Conservation (phyloP, 2,329 filamentous ascomycete species). For the Neopestalotiopsis sp. region DNA sequence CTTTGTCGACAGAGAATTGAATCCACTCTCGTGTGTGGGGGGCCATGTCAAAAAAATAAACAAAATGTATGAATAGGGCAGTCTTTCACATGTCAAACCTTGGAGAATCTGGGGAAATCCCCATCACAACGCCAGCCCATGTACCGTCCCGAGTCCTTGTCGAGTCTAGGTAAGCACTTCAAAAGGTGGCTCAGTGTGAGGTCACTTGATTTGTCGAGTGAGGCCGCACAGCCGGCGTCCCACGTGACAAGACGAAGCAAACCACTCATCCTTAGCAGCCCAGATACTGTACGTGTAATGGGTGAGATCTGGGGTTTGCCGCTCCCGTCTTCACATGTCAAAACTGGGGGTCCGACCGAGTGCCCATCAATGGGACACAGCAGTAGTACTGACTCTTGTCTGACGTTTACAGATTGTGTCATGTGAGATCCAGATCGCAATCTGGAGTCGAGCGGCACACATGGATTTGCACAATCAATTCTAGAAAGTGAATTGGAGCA, state of each 20-base stretch:
- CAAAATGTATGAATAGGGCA: not conserved
- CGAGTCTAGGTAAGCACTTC: not conserved
- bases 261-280: too few species aligned
- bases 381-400: not conserved
- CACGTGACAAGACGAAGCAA: not conserved
- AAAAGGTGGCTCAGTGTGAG: not conserved
- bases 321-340: conserved; percentile 15
- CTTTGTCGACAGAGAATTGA: too few species aligned
- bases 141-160: not conserved
- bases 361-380: not conserved
- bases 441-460: too few species aligned
- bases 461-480: too few species aligned
- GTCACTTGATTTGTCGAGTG: not conserved
- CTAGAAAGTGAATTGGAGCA: not conserved
- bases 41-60: not conserved
- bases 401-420: not conserved
- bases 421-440: not conserved
- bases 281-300: not conserved
- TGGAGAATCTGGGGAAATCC: not conserved
- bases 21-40: not conserved
- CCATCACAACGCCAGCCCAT: not conserved
- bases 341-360: not conserved
- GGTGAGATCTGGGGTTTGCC: conserved; percentile 13
- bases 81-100: not conserved
- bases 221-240: not conserved